Evolutionary conservation across 805 yeast genomes (phyloP).

Genomic region (Spathaspora arborariae): DNA sequence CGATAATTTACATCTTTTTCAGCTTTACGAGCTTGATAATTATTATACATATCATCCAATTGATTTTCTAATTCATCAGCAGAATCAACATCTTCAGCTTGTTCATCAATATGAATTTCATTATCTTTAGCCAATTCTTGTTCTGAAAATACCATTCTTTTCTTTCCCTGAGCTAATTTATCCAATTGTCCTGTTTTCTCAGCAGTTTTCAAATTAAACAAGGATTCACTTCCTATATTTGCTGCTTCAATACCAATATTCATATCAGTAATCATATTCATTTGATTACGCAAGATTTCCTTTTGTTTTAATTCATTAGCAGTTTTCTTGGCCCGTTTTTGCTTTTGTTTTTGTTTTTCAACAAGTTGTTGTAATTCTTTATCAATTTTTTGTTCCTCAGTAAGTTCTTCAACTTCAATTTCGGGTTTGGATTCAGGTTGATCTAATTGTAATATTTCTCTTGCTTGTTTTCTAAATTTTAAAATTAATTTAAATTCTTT

Average conservation of each 20-base stretch:
- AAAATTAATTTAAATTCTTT: constrained; percentile 85
- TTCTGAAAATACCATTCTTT: constrained; percentile 54
- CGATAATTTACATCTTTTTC: constrained; percentile 66
- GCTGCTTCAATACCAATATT: constrained; percentile 95
- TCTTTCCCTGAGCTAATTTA: constrained; percentile 73
- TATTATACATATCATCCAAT: constrained; percentile 75
- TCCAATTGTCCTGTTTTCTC: constrained; percentile 80
- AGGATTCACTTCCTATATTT: constrained; percentile 67
- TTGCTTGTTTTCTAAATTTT: constrained; percentile 85
- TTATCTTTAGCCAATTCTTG: constrained; percentile 53
- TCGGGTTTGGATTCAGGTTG: constrained; percentile 49
- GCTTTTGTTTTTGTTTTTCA: constrained; percentile 63
- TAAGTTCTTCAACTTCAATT: constrained; percentile 64
- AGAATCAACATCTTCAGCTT: constrained; percentile 38
- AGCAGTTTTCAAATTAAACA: constrained; percentile 82
- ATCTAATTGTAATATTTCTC: constrained; percentile 70
- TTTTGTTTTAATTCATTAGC: constrained; percentile 81
- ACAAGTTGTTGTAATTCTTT: constrained; percentile 74
- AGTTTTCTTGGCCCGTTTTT: constrained; percentile 77
- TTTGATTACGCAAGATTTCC: constrained; percentile 86
- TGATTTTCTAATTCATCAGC: constrained; percentile 71
- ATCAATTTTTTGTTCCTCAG: constrained; percentile 87
- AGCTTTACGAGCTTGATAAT: constrained; percentile 61
- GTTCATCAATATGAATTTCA: constrained; percentile 46
- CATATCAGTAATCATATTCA: constrained; percentile 91